These are phyloP conservation scores for Beta macrorhiza DNA, from an alignment of 179 eudicot genomes.

Conservation along the genomic window DNA sequence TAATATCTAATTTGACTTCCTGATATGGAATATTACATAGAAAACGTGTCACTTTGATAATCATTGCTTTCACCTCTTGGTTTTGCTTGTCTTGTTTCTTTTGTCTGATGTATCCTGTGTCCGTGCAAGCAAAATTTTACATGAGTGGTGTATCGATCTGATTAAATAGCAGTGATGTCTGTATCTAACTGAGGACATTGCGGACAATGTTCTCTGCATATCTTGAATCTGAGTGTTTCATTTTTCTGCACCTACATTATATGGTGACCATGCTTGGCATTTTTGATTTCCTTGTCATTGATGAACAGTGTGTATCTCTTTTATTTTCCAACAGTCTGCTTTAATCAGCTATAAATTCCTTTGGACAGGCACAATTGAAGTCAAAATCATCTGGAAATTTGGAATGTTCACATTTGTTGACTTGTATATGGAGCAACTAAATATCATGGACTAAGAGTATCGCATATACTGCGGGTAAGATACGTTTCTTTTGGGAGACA, in stretches of 20 bases:
- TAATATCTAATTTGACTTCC: not conserved
- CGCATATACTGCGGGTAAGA: not conserved
- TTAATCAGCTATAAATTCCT: not conserved
- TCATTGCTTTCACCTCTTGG: not conserved
- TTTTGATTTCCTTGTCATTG: not conserved
- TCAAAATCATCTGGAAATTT: not conserved
- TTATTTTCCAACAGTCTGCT: not conserved
- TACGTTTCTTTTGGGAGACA: not conserved
- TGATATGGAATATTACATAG: not conserved
- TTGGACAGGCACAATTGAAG: not conserved
- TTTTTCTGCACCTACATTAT: not conserved
- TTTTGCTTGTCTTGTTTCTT: not conserved
- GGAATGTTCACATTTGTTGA: not conserved
- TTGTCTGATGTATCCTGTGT: not conserved
- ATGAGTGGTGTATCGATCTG: not conserved
- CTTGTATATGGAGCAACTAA: not conserved
- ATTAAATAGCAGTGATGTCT: not conserved
- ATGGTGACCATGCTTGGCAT: not conserved
- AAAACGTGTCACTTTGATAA: not conserved
- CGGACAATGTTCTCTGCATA: not conserved
- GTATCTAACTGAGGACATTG: not conserved
- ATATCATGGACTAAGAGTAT: not conserved
- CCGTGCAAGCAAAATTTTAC: not conserved
- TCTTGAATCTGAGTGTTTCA: not conserved
- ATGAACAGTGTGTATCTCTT: not conserved